Percentiles rank a stretch among this genome's conserved stretches.
Evolutionary conservation across 2,329 filamentous ascomycete genomes (phyloP).

Genomic region (Aureobasidium sp.): DNA sequence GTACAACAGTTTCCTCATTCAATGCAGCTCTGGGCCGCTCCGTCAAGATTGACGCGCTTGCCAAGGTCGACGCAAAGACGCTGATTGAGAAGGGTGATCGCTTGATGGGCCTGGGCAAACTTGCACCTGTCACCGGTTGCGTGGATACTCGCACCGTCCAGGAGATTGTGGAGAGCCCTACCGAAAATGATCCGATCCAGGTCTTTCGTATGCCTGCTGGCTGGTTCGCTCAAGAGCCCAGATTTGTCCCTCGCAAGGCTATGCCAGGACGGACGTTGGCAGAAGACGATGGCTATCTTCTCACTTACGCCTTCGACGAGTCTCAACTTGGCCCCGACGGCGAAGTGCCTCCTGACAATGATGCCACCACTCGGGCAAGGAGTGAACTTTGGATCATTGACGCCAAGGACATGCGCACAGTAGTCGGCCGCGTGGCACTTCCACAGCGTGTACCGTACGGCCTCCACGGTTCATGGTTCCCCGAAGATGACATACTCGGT

Average conservation of each 20-base stretch:
- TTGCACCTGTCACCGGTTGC: constrained; percentile 50
- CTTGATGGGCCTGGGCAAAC: constrained; percentile 23
- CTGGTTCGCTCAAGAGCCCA: constrained; percentile 60
- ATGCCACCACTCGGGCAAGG: constrained; percentile 32
- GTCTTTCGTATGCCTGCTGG: constrained; percentile 55
- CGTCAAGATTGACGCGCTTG: constrained; percentile 59
- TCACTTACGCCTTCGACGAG: constrained; percentile 66
- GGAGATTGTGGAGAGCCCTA: constrained; percentile 43
- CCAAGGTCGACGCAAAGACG: constrained; percentile 51
- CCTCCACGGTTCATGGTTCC: constrained; percentile 58
- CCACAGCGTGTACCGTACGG: constrained; percentile 65
- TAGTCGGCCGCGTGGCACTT: constrained; percentile 53
- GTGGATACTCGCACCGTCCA: constrained; percentile 52
- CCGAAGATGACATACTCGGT: constrained; percentile 43
- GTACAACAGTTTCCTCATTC: constrained; percentile 50
- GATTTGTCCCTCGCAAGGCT: constrained; percentile 49
- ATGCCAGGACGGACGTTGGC: constrained; percentile 19
- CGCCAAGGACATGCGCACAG: constrained; percentile 53
- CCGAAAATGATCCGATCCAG: constrained; percentile 49
- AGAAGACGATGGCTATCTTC: constrained; percentile 62
- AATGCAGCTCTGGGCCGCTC: constrained; percentile 56
- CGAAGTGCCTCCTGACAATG: constrained; percentile 32
- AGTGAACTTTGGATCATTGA: constrained; percentile 65
- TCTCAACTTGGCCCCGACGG: constrained; percentile 43
- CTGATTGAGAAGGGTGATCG: constrained; percentile 49